Base-by-base conservation (phyloP, 2,329 filamentous ascomycete species). In the Aspergillus sp. region DNA sequence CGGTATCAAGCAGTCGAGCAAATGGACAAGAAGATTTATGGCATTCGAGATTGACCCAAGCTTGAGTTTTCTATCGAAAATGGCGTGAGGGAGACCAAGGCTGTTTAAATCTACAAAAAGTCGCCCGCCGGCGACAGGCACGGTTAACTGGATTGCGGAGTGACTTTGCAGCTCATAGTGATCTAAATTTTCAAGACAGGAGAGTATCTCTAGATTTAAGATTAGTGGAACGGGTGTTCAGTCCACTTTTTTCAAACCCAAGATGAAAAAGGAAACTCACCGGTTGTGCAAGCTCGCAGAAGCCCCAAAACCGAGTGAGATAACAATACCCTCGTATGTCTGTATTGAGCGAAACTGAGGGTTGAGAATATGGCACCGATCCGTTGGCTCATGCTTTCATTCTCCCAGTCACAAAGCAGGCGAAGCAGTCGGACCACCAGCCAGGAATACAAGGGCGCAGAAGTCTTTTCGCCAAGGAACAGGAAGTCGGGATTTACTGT, bases 401-500 rank as follows among this genome's bases (percentile, higher is more conserved):
- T 75, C 39, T 75, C 75, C 58, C 76, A 74, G 54, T 73, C 71
- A 49, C 76, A 75, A 50, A 81, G 72, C 45, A 86, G 65, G 36
- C 78, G 75, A 53, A 86, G 70, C 32, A 87, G 69, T 54, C 80
- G 82, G 16, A 84, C 78, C 45, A 84, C 71, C 32, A 88, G 72
- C 80, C 82, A 84, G 24, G 84, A 72, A 61, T 82, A 78, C 24
- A 87, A 75, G 6, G 81, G 83, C 4, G 80, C 79, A 36, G 77
- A 73, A 53, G 78, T 70, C 67, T 72, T 69, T 57, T 73, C 67
- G 75, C 81, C 64, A 86, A 81, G 49, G 85, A 76, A 71, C 80
- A 84, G 52, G 82, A 88, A 63, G 85, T 83, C 64, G 85, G 80
- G 90, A 45, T 84, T 71, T 82, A 88, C 90, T 47, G 89, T 78